Evolutionary conservation across 2,329 filamentous ascomycete species (phyloP), one percentile per base, ranked within the genome.

Genomic region (Diaporthe capsici): DNA sequence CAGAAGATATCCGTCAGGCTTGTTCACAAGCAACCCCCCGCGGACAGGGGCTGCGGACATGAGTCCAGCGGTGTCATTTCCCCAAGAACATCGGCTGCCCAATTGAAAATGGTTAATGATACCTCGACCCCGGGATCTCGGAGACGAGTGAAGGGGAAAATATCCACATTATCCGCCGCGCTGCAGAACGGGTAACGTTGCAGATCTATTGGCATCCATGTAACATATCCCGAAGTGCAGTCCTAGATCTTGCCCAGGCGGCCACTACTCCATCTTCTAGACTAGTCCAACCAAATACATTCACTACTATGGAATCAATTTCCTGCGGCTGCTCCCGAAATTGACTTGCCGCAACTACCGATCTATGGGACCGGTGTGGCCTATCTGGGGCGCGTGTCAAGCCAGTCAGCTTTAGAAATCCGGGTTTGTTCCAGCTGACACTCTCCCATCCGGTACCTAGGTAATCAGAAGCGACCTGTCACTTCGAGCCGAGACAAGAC

Each of bases 241-340:
- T 42, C 17, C 49, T 22, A 55, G n/a, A 42, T 51, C 65, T 55
- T 70, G 65, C 34, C 65, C 34, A 55, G 65, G 15, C 65, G 49
- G 44, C 65, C 47, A 68, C 65, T 37, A 39, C 34, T 25, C 28
- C 47, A 15, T 22, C 34, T 39, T n/a, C 22, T 25, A 28, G 28
- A 28, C 28, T 28, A 53, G n/a, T 28, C 65, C 49, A 70, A 17
- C 65, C 65, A 22, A 70, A 31, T 13, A 25, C 10, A 51, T 12
- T 25, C n/a, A 51, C n/a, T 15, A 22, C 10, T 17, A 70, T 55
- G 34, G 47, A 42, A 55, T 8, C 3, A 42, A 28, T 70, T 70
- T 28, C 65, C 65, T 55, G 15, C 65, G 65, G 65, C 65, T 70
- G 65, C 65, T 70, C 65, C 65, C 65, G 65, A 70, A 39, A 70